phyloP scores from a whole-genome alignment of 2,329 filamentous ascomycete genomes.

The Claviceps sp. region DNA sequence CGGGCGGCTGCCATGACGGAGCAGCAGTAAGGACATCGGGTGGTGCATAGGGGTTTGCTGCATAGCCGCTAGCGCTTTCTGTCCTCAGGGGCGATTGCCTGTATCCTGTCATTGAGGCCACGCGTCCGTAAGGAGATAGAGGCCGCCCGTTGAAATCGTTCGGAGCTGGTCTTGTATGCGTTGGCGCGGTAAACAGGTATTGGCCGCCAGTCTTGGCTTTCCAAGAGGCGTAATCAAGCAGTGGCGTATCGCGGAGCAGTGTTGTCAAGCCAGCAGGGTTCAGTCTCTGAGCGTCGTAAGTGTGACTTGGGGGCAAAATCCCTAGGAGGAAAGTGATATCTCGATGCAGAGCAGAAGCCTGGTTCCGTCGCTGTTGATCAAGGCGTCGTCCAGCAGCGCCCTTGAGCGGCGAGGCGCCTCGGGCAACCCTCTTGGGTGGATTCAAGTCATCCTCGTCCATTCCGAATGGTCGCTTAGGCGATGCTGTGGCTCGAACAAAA shows the following conservation, averaged over 20 bases:
- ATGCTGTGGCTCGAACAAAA: conserved; percentile 34
- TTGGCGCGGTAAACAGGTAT: conserved; percentile 19
- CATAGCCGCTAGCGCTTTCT: conserved; percentile 20
- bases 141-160: conserved; percentile 31
- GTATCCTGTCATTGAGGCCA: conserved; percentile 30
- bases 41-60: conserved; percentile 17
- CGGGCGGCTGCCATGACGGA: conserved; percentile 16
- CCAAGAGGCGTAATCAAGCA: conserved; percentile 49
- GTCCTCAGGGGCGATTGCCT: conserved; percentile 39
- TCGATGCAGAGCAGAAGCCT: conserved; percentile 57
- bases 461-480: conserved; percentile 49
- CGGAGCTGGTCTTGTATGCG: conserved; percentile 28
- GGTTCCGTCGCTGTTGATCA: conserved; percentile 59
- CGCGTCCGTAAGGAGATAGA: conserved; percentile 33
- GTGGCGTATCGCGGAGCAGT: conserved; percentile 53
- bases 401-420: conserved; percentile 88
- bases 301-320: conserved; percentile 59
- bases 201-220: conserved; percentile 30
- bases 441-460: conserved; percentile 59
- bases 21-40: conserved; percentile 14
- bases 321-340: conserved; percentile 52
- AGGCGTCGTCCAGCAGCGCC: conserved; percentile 75
- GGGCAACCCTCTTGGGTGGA: conserved; percentile 72
- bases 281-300: conserved; percentile 60
- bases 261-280: conserved; percentile 58